Evolutionary conservation across 2,329 filamentous ascomycete genomes (phyloP).

Genomic region (Elsinoe necatrix): DNA sequence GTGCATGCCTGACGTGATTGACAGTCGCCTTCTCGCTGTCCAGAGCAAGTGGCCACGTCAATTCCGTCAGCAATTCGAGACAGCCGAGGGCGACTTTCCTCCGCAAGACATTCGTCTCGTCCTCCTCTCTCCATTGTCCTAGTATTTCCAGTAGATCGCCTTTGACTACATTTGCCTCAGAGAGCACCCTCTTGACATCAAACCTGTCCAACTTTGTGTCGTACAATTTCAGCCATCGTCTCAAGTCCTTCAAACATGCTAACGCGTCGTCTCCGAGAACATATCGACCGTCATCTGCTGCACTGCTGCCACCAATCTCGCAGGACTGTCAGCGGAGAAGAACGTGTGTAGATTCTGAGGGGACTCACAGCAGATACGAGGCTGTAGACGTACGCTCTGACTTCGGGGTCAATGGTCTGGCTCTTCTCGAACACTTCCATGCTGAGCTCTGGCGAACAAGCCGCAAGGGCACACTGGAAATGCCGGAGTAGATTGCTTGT

Average conservation of each 20-base stretch:
- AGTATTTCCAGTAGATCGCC: slow-evolving; percentile 87
- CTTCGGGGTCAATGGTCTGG: slow-evolving; percentile 68
- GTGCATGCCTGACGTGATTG: slow-evolving; percentile 86
- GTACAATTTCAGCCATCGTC: slow-evolving; percentile 90
- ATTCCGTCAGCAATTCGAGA: slow-evolving; percentile 78
- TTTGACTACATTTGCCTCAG: slow-evolving; percentile 84
- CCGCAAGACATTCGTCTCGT: slow-evolving; percentile 66
- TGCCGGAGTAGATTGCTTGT: background rate
- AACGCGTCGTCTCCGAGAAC: slow-evolving; percentile 87
- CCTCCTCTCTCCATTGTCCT: slow-evolving; percentile 67
- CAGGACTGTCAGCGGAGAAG: background rate
- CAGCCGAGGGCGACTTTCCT: slow-evolving; percentile 74
- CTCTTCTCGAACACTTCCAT: slow-evolving; percentile 27
- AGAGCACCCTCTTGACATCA: slow-evolving; percentile 87
- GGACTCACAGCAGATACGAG: slow-evolving; percentile 73
- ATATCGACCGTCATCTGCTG: slow-evolving; percentile 73
- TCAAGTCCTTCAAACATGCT: slow-evolving; percentile 84
- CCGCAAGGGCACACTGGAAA: background rate
- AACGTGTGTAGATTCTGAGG: background rate
- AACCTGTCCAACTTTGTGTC: slow-evolving; percentile 89
- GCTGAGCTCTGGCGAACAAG: background rate
- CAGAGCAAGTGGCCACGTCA: slow-evolving; percentile 88
- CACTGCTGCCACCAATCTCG: slow-evolving; percentile 75
- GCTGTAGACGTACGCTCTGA: slow-evolving; percentile 86
- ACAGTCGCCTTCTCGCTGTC: slow-evolving; percentile 73